These are phyloP conservation scores for Prunus dulcis DNA, from an alignment of 306 rosid genomes.

Conservation along the genomic window DNA sequence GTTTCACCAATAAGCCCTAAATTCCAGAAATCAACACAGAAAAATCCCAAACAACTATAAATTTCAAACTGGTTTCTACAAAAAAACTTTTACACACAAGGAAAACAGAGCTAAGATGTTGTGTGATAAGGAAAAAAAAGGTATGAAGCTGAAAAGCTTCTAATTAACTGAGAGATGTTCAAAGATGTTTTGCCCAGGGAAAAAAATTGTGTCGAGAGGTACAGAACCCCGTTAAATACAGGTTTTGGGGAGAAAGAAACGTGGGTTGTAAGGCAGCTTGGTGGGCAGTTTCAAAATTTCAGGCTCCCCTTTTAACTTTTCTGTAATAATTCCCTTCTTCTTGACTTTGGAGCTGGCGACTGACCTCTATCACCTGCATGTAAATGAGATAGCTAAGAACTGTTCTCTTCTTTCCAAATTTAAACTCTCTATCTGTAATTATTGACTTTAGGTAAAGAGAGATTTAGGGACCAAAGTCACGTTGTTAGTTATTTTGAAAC, in stretches of 20 bases:
- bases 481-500: conserved; percentile 7
- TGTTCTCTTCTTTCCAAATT: neutral
- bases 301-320: conserved; percentile 30
- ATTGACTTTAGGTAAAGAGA: conserved; percentile 9
- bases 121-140: neutral
- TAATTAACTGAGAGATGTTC: neutral
- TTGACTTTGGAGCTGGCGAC: conserved; percentile 39
- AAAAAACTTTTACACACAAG: neutral
- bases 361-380: conserved; percentile 45
- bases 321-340: conserved; percentile 11
- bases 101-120: neutral
- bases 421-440: neutral
- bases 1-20: neutral
- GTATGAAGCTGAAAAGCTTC: conserved; percentile 17
- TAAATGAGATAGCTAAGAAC: conserved; percentile 28
- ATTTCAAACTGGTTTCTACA: neutral
- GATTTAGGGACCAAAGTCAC: conserved; percentile 18
- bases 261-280: conserved; percentile 45
- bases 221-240: conserved; percentile 40
- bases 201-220: conserved; percentile 25
- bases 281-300: conserved; percentile 39
- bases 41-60: neutral
- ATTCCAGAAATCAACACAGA: neutral
- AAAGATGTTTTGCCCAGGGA: conserved; percentile 27
- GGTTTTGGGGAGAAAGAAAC: conserved; percentile 43